phyloP scores from a whole-genome alignment of 495 filamentous ascomycete genomes.

The Aspergillus taichungensis region DNA sequence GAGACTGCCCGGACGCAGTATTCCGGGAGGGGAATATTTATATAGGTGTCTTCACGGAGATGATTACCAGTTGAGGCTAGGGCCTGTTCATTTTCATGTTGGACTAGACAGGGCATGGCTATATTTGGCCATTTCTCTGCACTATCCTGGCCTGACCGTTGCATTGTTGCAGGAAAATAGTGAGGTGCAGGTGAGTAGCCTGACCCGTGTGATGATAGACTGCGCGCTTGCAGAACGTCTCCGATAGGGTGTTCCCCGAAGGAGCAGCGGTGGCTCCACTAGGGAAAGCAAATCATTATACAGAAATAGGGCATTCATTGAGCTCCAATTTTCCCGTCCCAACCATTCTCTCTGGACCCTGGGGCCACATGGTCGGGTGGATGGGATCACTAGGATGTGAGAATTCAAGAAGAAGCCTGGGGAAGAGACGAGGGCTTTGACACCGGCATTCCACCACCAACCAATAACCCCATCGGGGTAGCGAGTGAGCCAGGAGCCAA shows the following conservation, averaged over 20 bases:
- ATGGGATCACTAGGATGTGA: too few relatives aligned
- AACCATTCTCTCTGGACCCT: constrained; percentile 5
- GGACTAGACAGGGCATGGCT: not conserved
- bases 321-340: too few relatives aligned
- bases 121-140: constrained; percentile 18
- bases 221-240: constrained; percentile 27
- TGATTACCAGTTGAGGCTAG: constrained; percentile 13
- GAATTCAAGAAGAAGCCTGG: too few relatives aligned
- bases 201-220: constrained; percentile 17
- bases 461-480: too few relatives aligned
- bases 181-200: not conserved
- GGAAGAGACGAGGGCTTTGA: too few relatives aligned
- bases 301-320: not conserved
- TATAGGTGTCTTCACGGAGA: constrained; percentile 5
- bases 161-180: not conserved
- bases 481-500: too few relatives aligned
- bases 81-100: not conserved
- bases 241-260: constrained; percentile 15
- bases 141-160: not conserved
- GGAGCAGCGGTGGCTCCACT: constrained; percentile 8
- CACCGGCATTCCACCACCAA: too few relatives aligned
- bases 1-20: constrained; percentile 2
- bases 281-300: constrained; percentile 11
- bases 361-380: constrained; percentile 1
- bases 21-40: not conserved